Evolutionary conservation across 1,139 yeast species (phyloP).

Genomic region (Hyphopichia pseudoburtonii): DNA sequence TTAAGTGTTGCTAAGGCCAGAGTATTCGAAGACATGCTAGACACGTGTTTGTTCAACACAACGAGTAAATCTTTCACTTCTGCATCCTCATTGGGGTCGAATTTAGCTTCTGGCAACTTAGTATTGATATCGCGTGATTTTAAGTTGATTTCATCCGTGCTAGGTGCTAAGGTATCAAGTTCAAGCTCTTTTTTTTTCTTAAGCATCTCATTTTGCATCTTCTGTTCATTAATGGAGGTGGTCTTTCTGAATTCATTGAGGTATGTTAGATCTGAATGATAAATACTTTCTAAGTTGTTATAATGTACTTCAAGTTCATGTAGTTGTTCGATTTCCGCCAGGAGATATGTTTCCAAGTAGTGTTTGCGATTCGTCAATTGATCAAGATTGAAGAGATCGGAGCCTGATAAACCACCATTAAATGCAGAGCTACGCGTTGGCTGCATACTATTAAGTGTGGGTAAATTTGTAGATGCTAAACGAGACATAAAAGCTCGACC

Average conservation of each 20-base stretch:
- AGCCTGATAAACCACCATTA: slow-evolving; percentile 8
- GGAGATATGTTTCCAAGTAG: slow-evolving; percentile 37
- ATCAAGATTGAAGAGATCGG: slow-evolving; percentile 34
- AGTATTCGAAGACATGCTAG: slow-evolving; percentile 18
- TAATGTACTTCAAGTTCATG: slow-evolving; percentile 31
- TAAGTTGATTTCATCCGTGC: slow-evolving; percentile 7
- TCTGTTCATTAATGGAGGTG: slow-evolving; percentile 10
- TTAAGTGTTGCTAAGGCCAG: slow-evolving; percentile 21
- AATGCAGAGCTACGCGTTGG: neutral
- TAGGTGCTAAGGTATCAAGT: slow-evolving; percentile 7
- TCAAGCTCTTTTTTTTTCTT: slow-evolving; percentile 9
- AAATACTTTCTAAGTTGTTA: slow-evolving; percentile 20
- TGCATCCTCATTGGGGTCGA: slow-evolving; percentile 27
- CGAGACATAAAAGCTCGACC: slow-evolving; percentile 33
- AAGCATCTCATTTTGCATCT: slow-evolving; percentile 11
- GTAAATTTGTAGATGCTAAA: slow-evolving; percentile 34
- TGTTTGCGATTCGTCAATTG: slow-evolving; percentile 28
- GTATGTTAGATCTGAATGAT: slow-evolving; percentile 34
- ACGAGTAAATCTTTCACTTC: slow-evolving; percentile 21
- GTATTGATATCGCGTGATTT: neutral
- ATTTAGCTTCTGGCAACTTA: slow-evolving; percentile 7
- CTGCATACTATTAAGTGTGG: slow-evolving; percentile 25
- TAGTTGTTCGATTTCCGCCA: slow-evolving; percentile 43
- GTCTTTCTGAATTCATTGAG: slow-evolving; percentile 27
- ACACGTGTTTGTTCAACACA: slow-evolving; percentile 18